phyloP scores from a whole-genome alignment of 2,329 filamentous ascomycete species.

The Aspergillus ochraceus region DNA sequence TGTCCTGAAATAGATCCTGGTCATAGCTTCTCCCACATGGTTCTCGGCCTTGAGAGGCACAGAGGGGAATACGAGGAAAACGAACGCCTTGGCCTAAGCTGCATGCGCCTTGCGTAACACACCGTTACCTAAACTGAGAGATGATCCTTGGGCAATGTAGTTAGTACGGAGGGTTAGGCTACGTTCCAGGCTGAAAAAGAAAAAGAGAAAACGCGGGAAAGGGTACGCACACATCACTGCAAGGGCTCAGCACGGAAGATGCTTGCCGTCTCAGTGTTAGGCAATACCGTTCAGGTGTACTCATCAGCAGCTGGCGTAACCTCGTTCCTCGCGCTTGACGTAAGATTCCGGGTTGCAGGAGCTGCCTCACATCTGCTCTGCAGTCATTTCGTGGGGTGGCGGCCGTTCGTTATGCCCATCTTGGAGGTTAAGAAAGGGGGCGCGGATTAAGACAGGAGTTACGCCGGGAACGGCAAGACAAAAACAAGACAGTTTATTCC shows the following conservation, averaged over 20 bases:
- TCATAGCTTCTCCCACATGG: conserved; percentile 1
- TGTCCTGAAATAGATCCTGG: not conserved
- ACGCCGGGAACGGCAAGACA: not conserved
- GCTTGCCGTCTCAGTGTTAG: not conserved
- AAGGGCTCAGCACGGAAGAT: not conserved
- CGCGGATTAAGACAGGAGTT: not conserved
- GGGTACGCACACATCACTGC: not conserved
- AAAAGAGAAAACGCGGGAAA: not conserved
- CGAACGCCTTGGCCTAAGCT: not conserved
- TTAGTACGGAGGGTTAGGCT: not conserved
- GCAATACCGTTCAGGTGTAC: not conserved
- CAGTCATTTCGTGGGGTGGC: not conserved
- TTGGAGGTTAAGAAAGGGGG: conserved; percentile 5
- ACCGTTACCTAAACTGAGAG: not conserved
- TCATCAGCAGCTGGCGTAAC: conserved; percentile 17
- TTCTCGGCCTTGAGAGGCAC: not conserved
- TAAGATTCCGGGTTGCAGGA: not conserved
- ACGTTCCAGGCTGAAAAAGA: not conserved
- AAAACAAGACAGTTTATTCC: not conserved
- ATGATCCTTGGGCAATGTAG: not conserved
- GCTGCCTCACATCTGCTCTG: not conserved
- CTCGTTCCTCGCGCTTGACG: conserved; percentile 10
- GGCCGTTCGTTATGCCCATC: conserved; percentile 1
- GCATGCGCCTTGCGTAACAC: not conserved
- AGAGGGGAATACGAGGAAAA: not conserved